A percentile compares a stretch with the other conserved stretches of the same genome.
Conservation (phyloP, 805 yeast species). For the Candida saitoana region DNA sequence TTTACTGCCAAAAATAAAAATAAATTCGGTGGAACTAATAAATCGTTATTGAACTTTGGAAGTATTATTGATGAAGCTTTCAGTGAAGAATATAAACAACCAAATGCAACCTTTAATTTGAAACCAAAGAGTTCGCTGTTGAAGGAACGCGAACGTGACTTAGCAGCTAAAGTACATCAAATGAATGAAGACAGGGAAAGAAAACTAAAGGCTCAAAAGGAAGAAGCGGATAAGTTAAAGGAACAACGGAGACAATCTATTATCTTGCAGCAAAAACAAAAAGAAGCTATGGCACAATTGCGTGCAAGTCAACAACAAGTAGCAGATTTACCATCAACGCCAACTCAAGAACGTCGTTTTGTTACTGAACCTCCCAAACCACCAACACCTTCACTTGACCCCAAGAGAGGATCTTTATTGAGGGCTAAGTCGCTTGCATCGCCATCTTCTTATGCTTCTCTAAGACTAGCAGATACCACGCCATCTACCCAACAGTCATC, state of each 20-base stretch:
- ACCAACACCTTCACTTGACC: constrained; percentile 30
- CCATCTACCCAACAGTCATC: constrained; percentile 1
- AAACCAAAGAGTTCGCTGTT: constrained; percentile 5
- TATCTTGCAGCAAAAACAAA: constrained; percentile 25
- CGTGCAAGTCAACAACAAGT: constrained; percentile 15
- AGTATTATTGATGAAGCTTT: constrained; percentile 30
- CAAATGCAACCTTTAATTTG: not conserved
- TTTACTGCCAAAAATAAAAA: constrained; percentile 4
- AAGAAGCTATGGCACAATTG: constrained; percentile 24
- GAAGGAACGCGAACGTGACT: constrained; percentile 15
- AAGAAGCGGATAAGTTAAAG: constrained; percentile 10
- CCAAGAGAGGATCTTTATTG: constrained; percentile 29
- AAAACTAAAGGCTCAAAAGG: constrained; percentile 11
- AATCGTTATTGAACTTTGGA: constrained; percentile 27
- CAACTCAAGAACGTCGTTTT: constrained; percentile 14
- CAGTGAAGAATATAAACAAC: constrained; percentile 15
- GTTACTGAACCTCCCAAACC: constrained; percentile 22
- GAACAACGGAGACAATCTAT: constrained; percentile 16
- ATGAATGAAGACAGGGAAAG: constrained; percentile 19
- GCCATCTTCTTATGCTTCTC: constrained; percentile 20
- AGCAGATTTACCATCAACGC: constrained; percentile 5
- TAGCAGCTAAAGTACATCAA: constrained; percentile 18
- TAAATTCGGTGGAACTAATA: constrained; percentile 13
- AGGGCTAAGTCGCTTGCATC: constrained; percentile 35
- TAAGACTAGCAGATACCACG: constrained; percentile 7